Conservation (phyloP, 306 rosid genomes). For the Quercus ilex region DNA sequence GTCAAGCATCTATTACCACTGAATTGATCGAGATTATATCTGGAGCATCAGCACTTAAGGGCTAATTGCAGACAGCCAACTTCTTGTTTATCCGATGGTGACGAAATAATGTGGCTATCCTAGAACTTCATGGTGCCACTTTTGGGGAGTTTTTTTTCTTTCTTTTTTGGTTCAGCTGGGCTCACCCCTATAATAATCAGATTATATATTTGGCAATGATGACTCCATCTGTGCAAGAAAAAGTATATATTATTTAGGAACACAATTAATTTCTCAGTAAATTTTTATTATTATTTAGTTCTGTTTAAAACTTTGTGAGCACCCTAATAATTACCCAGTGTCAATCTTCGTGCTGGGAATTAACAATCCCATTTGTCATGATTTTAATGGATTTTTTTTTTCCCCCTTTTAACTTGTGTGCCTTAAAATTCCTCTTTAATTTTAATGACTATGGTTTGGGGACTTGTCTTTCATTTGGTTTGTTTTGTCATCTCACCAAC, state of each 20-base stretch:
- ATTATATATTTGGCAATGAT: too few species aligned
- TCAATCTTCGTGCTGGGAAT: constrained; percentile 23
- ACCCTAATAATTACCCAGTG: constrained; percentile 52
- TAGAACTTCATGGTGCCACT: constrained; percentile 39
- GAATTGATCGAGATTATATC: constrained; percentile 98
- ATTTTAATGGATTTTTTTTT: constrained; percentile 23
- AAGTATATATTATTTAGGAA: too few species aligned
- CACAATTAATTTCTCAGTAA: too few species aligned
- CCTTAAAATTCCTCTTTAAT: constrained; percentile 4
- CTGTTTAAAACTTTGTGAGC: too few species aligned
- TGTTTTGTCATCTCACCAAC: too few species aligned
- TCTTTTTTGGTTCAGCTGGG: too few species aligned
- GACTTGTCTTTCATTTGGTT: too few species aligned
- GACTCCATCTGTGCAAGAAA: too few species aligned
- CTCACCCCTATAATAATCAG: too few species aligned
- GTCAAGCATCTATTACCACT: constrained; percentile 98
- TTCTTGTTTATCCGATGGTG: constrained; percentile 28
- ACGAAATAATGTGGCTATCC: constrained; percentile 43
- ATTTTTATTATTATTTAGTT: too few species aligned
- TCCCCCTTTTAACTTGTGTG: constrained; percentile 1
- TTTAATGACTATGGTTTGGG: not conserved
- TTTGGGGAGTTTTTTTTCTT: constrained; percentile 12
- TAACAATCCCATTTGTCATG: not conserved
- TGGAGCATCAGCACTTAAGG: constrained; percentile 89
- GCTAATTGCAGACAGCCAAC: constrained; percentile 35